Evolutionary conservation across 805 yeast species (phyloP).

Genomic region (Lipomyces mesembrius): DNA sequence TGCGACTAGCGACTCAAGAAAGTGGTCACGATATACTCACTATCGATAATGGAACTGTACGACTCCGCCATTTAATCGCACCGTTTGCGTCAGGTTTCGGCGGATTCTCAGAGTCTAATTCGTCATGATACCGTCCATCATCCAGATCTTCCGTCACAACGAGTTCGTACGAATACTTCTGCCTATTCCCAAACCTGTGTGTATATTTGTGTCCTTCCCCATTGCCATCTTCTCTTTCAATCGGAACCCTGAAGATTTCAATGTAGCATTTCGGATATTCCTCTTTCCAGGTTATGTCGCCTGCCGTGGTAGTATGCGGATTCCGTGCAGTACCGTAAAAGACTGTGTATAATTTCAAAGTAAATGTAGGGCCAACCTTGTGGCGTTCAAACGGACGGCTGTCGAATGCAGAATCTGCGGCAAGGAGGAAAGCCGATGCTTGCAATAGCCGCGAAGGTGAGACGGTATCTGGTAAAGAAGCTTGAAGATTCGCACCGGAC

Average conservation of each 20-base stretch:
- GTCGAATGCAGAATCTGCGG: slow-evolving; percentile 47
- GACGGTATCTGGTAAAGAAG: slow-evolving; percentile 55
- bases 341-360: slow-evolving; percentile 61
- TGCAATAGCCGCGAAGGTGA: slow-evolving; percentile 72
- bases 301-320: slow-evolving; percentile 53
- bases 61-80: slow-evolving; percentile 36
- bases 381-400: slow-evolving; percentile 25
- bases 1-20: neutral
- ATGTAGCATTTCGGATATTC: slow-evolving; percentile 63
- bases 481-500: slow-evolving; percentile 64
- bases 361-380: slow-evolving; percentile 65
- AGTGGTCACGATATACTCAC: slow-evolving; percentile 41
- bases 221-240: slow-evolving; percentile 16
- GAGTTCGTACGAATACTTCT: slow-evolving; percentile 52
- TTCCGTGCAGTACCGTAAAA: slow-evolving; percentile 52
- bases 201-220: neutral
- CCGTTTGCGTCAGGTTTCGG: slow-evolving; percentile 22
- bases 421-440: slow-evolving; percentile 56
- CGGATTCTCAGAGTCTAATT: slow-evolving; percentile 53
- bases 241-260: slow-evolving; percentile 46
- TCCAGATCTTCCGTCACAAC: slow-evolving; percentile 61
- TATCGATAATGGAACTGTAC: slow-evolving; percentile 48
- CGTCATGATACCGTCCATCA: slow-evolving; percentile 75
- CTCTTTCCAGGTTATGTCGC: slow-evolving; percentile 72
- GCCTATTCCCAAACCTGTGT: neutral